Evolutionary conservation across 1,284 basidiomycete genomes (phyloP).

Genomic region (Trichosporon ovoides): DNA sequence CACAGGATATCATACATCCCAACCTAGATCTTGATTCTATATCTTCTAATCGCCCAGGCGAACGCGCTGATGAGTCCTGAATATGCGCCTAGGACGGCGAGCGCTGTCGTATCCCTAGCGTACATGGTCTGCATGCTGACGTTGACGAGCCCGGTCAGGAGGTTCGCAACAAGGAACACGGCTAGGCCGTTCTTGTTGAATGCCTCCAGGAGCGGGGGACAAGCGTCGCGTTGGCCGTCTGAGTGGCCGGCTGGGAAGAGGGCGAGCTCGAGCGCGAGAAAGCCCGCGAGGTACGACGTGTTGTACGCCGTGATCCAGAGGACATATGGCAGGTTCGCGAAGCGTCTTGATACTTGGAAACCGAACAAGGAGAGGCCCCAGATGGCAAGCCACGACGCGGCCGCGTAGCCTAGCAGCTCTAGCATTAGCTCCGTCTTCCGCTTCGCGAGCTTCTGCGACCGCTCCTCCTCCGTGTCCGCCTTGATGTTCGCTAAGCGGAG

Average conservation of each 20-base stretch:
- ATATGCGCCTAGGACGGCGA: conserved; percentile 65
- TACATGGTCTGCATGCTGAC: conserved; percentile 79
- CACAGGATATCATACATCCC: background rate
- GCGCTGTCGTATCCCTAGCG: conserved; percentile 49
- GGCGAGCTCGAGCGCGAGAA: conserved; percentile 70
- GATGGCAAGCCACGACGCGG: conserved; percentile 69
- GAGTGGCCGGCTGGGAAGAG: conserved; percentile 33
- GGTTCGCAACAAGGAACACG: conserved; percentile 80
- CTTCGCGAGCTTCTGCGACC: conserved; percentile 34
- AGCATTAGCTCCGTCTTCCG: conserved; percentile 60
- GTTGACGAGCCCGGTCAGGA: conserved; percentile 81
- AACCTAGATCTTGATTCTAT: conserved; percentile 15
- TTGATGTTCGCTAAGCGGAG: conserved; percentile 57
- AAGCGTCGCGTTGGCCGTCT: conserved; percentile 11
- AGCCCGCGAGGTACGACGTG: conserved; percentile 73
- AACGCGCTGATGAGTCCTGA: conserved; percentile 56
- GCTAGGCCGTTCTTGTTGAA: conserved; percentile 75
- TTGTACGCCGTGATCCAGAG: conserved; percentile 89
- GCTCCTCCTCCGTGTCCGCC: conserved; percentile 9
- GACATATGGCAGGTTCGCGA: conserved; percentile 84
- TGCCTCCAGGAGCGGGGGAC: conserved; percentile 66
- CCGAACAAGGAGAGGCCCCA: conserved; percentile 46
- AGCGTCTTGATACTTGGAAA: conserved; percentile 61
- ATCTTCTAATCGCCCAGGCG: conserved; percentile 54
- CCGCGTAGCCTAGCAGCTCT: conserved; percentile 68